Percentiles rank a stretch among this genome's conserved stretches.
Evolutionary conservation across 805 yeast genomes (phyloP).

Genomic region (Candida dajiaensis): DNA sequence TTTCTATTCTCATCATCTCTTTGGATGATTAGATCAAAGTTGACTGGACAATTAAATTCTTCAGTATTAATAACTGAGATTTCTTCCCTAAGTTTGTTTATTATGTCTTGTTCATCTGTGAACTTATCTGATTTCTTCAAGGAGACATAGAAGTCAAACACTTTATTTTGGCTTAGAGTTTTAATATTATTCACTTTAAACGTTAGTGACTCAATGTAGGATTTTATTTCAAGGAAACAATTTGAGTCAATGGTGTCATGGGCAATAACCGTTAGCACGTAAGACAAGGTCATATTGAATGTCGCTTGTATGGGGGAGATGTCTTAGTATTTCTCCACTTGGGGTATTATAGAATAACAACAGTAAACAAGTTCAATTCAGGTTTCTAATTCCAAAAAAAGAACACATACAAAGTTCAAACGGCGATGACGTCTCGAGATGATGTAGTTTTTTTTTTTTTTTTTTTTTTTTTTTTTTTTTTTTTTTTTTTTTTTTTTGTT

Average conservation of each 20-base stretch:
- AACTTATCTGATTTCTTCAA: slow-evolving; percentile 13
- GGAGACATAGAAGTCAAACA: slow-evolving; percentile 30
- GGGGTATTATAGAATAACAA: too few species aligned
- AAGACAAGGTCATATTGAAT: slow-evolving; percentile 1
- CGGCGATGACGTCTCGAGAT: neutral
- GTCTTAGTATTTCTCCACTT: too few species aligned
- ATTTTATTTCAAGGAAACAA: slow-evolving; percentile 19
- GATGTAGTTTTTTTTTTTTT: too few species aligned
- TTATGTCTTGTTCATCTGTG: slow-evolving; percentile 8
- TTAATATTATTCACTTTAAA: slow-evolving; percentile 23
- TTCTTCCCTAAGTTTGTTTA: slow-evolving; percentile 2
- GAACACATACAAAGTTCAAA: too few species aligned
- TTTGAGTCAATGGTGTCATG: slow-evolving; percentile 17
- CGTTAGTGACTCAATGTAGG: slow-evolving; percentile 25
- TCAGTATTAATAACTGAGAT: neutral
- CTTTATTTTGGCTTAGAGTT: slow-evolving; percentile 30
- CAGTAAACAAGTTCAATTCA: too few species aligned
- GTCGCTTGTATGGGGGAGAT: too few species aligned
- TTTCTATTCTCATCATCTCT: slow-evolving; percentile 27
- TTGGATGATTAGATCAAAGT: slow-evolving; percentile 41
- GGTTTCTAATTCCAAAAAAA: too few species aligned
- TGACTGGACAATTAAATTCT: neutral
- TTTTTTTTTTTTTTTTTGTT: too few species aligned
- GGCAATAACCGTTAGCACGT: slow-evolving; percentile 25
- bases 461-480: too few species aligned